These are phyloP conservation scores for Nakazawaea ishiwadae DNA, from an alignment of 805 yeast species.

Conservation along the genomic window DNA sequence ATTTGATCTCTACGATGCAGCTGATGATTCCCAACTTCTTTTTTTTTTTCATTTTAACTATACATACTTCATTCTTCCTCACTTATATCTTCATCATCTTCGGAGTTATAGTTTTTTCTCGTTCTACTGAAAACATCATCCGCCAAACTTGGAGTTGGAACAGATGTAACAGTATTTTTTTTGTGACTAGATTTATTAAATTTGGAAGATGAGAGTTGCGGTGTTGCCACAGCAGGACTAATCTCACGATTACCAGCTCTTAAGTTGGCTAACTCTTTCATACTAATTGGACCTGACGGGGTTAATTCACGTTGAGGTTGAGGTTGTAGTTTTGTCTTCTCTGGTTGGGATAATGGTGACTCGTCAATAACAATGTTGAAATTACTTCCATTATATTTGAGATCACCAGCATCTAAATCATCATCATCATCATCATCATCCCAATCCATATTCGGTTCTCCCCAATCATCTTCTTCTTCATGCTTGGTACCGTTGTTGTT, in stretches of 20 bases:
- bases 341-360: conserved; percentile 1
- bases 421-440: conserved; percentile 10
- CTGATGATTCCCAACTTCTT: not conserved
- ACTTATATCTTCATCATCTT: conserved; percentile 12
- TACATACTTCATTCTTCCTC: conserved; percentile 9
- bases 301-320: conserved; percentile 3
- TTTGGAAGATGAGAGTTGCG: not conserved
- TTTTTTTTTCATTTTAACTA: not conserved
- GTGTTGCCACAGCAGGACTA: conserved; percentile 1
- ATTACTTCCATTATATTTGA: not conserved
- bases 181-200: not conserved
- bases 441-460: conserved; percentile 12
- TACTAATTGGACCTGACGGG: conserved; percentile 12
- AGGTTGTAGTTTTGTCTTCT: not conserved
- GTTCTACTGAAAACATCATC: conserved; percentile 1
- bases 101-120: not conserved
- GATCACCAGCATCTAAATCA: conserved; percentile 3
- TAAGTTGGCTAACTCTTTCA: conserved; percentile 11
- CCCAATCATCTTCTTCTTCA: conserved; percentile 12
- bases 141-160: not conserved
- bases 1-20: too few relatives aligned
- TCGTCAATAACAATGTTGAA: conserved; percentile 9
- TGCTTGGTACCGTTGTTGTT: not conserved
- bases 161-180: not conserved
- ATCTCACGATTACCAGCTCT: not conserved